Evolutionary conservation across 257 asterid genomes (phyloP).

Genomic region (Striga asiatica): DNA sequence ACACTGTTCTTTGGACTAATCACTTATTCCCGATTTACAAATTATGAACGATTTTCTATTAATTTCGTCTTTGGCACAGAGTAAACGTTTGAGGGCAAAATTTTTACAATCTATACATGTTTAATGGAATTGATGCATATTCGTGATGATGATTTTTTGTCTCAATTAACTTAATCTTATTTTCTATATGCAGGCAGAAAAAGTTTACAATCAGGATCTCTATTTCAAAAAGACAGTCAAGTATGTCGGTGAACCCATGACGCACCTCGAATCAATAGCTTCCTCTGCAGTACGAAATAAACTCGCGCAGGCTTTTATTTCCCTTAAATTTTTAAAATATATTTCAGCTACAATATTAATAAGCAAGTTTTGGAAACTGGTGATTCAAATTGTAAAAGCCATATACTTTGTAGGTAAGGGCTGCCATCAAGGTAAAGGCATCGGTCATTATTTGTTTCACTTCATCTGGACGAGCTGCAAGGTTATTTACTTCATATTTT

Average conservation of each 20-base stretch:
- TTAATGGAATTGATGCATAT: neutral
- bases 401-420: constrained; percentile 53
- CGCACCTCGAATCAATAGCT: constrained; percentile 83
- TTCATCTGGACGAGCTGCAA: constrained; percentile 93
- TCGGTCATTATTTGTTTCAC: constrained; percentile 88
- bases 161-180: neutral
- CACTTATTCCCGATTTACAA: too few species aligned
- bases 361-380: neutral
- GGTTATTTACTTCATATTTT: constrained; percentile 20
- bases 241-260: constrained; percentile 75
- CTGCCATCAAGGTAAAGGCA: constrained; percentile 91
- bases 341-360: neutral
- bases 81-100: neutral
- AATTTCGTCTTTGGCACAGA: too few species aligned
- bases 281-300: constrained; percentile 84
- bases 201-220: constrained; percentile 71
- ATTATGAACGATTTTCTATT: too few species aligned
- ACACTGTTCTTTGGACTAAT: too few species aligned
- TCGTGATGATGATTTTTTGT: neutral
- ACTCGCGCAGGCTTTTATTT: too few species aligned
- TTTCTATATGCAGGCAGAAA: constrained; percentile 63
- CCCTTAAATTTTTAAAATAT: neutral
- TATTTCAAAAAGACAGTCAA: constrained; percentile 72
- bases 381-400: neutral
- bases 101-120: neutral